Percentiles rank a stretch among this genome's conserved stretches.
phyloP scores from a whole-genome alignment of 768 basidiomycete genomes.

The Lanmaoa rubissima region DNA sequence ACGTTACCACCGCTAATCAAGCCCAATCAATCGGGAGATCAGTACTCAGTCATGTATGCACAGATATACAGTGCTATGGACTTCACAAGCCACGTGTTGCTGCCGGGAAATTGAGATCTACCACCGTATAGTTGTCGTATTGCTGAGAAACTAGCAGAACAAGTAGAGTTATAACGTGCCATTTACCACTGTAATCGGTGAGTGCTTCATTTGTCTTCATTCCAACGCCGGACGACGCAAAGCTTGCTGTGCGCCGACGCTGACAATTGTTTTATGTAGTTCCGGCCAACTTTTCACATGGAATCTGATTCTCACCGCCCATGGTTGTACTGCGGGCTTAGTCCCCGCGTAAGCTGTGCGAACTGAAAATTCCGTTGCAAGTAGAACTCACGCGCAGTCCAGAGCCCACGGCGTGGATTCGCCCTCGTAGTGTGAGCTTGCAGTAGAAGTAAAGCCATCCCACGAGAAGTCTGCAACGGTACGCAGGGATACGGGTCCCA shows the following conservation, averaged over 20 bases:
- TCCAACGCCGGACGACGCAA: not conserved
- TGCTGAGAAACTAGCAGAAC: conserved; percentile 10
- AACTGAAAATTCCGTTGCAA: not conserved
- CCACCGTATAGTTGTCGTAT: conserved; percentile 8
- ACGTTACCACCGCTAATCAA: conserved; percentile 23
- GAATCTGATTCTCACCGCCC: conserved; percentile 23
- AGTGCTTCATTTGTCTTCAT: not conserved
- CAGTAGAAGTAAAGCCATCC: not conserved
- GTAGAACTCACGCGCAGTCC: not conserved
- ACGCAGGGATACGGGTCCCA: no score
- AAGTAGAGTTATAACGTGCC: not conserved
- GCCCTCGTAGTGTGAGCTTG: not conserved
- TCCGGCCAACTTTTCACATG: conserved; percentile 21
- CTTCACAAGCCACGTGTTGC: conserved; percentile 18
- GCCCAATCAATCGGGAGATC: conserved; percentile 10
- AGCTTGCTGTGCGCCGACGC: conserved; percentile 21
- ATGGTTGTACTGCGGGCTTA: conserved; percentile 17
- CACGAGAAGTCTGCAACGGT: not conserved
- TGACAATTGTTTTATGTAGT: conserved; percentile 13
- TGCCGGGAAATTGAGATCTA: conserved; percentile 11
- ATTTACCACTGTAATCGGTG: not conserved
- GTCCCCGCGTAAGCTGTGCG: conserved; percentile 26
- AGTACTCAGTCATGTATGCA: conserved; percentile 7
- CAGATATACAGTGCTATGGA: conserved; percentile 9
- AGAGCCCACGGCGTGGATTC: not conserved